Conservation (phyloP, 768 basidiomycete genomes). For the Serendipita sp. region DNA sequence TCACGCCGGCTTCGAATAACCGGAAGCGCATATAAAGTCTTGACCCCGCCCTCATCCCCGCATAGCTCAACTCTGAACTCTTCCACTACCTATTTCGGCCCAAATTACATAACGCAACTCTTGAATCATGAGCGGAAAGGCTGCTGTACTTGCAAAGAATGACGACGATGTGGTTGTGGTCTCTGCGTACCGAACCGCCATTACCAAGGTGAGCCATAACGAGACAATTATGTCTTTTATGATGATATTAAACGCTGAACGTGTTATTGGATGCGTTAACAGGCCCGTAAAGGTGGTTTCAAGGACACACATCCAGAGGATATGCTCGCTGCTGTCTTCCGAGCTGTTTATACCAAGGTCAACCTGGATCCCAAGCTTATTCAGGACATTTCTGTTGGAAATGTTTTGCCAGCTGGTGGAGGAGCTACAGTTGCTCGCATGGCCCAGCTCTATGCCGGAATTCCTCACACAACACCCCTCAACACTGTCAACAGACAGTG, state of each 20-base stretch:
- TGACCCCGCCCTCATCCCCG: background rate
- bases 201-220: conserved; percentile 56
- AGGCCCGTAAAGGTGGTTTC: conserved; percentile 79
- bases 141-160: conserved; percentile 48
- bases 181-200: conserved; percentile 72
- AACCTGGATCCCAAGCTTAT: conserved; percentile 63
- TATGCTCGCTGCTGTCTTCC: conserved; percentile 58
- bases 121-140: conserved; percentile 24
- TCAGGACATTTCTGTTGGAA: conserved; percentile 74
- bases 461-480: conserved; percentile 56
- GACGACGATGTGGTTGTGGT: conserved; percentile 86
- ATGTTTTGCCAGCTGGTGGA: conserved; percentile 74
- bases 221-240: background rate
- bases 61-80: background rate
- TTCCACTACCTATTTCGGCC: background rate
- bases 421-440: conserved; percentile 72
- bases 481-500: conserved; percentile 86
- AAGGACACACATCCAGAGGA: conserved; percentile 80
- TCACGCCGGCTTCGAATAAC: background rate
- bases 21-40: background rate
- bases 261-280: background rate
- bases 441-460: conserved; percentile 73
- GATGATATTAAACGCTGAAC: background rate
- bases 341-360: conserved; percentile 50
- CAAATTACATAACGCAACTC: background rate